Conservation (phyloP, 352 stramenopile species). For the Globisporangium ultimum region DNA sequence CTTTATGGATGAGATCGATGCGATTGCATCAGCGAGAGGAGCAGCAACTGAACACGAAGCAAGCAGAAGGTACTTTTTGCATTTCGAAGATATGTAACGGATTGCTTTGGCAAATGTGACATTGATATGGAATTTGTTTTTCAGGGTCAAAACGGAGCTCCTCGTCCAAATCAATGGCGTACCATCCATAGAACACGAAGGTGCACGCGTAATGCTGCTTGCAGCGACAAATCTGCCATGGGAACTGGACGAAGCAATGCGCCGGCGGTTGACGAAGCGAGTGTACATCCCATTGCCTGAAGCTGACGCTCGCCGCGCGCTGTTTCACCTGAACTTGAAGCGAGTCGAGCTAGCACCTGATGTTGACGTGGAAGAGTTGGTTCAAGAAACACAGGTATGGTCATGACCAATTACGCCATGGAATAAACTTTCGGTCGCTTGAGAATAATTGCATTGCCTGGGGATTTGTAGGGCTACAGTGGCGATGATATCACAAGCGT, state of each 20-base stretch:
- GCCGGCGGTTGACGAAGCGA: conserved; percentile 90
- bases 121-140: neutral
- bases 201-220: conserved; percentile 34
- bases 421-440: too few species aligned
- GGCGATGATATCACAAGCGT: conserved; percentile 81
- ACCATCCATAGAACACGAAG: conserved; percentile 40
- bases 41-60: conserved; percentile 79
- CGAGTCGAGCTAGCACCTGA: conserved; percentile 37
- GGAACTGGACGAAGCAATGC: conserved; percentile 91
- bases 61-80: conserved; percentile 49
- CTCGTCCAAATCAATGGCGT: conserved; percentile 98
- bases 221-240: conserved; percentile 91
- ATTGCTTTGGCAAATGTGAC: neutral
- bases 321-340: conserved; percentile 34
- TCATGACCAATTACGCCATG: neutral
- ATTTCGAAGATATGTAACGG: neutral
- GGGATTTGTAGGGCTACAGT: conserved; percentile 53
- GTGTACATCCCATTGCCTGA: conserved; percentile 38
- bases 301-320: conserved; percentile 16
- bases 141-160: conserved; percentile 96
- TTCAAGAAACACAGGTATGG: conserved; percentile 46
- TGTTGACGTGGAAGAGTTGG: conserved; percentile 58
- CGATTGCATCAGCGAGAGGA: conserved; percentile 77
- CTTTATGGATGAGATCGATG: conserved; percentile 99
- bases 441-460: neutral